Percentiles rank a stretch among this genome's conserved stretches.
Evolutionary conservation across 495 filamentous ascomycete species (phyloP).

Genomic region (Coniosporium apollinis): DNA sequence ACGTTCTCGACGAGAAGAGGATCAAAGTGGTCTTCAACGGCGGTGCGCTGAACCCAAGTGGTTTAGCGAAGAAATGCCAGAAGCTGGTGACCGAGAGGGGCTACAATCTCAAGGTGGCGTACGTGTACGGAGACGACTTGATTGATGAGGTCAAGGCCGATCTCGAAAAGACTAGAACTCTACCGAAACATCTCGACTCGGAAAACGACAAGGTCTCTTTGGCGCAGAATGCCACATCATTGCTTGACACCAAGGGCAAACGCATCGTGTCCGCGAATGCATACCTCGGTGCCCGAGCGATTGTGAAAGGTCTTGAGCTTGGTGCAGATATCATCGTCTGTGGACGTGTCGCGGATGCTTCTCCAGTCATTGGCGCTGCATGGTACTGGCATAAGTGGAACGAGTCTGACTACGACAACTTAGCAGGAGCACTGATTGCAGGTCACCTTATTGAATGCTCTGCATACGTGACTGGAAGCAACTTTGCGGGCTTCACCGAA

Average conservation of each 20-base stretch:
- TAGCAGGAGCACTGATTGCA: slow-evolving; percentile 16
- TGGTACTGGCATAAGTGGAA: slow-evolving; percentile 16
- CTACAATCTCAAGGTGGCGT: slow-evolving; percentile 27
- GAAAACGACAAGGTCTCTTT: slow-evolving; percentile 14
- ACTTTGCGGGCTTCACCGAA: slow-evolving; percentile 42
- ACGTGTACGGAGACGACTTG: slow-evolving; percentile 31
- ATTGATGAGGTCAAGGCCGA: slow-evolving; percentile 16
- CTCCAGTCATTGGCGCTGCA: slow-evolving; percentile 17
- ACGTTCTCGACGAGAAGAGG: slow-evolving; percentile 25
- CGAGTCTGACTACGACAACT: slow-evolving; percentile 8
- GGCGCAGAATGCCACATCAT: slow-evolving; percentile 13
- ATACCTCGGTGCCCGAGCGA: slow-evolving; percentile 18
- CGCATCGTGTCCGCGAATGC: slow-evolving; percentile 16
- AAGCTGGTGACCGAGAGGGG: slow-evolving; percentile 23
- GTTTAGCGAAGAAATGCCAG: slow-evolving; percentile 24
- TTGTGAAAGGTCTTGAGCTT: slow-evolving; percentile 12
- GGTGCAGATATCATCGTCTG: slow-evolving; percentile 19
- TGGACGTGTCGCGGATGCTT: slow-evolving; percentile 16
- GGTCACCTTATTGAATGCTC: slow-evolving; percentile 21
- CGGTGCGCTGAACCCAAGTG: slow-evolving; percentile 28
- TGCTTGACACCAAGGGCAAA: slow-evolving; percentile 11
- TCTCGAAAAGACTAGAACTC: slow-evolving; percentile 15
- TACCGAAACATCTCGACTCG: slow-evolving; percentile 26
- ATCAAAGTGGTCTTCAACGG: slow-evolving; percentile 32
- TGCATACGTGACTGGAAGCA: slow-evolving; percentile 25